Evolutionary conservation across 345 rosid genomes (phyloP), one percentile per base, ranked within the genome.

Genomic region (Hevea brasiliensis): DNA sequence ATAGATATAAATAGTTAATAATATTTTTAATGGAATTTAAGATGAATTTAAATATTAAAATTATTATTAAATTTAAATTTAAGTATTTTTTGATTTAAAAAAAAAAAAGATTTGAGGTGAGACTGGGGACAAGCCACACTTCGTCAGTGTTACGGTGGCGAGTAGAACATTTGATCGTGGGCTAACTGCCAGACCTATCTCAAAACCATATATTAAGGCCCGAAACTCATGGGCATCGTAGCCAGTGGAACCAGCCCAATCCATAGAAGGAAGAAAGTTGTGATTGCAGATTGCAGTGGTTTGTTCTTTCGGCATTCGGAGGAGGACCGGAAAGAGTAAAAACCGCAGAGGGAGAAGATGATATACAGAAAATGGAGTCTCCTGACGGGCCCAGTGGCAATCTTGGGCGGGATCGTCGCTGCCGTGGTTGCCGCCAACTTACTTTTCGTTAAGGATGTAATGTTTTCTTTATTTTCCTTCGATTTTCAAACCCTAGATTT

Each of bases 331-430:
- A n/a, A 29, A 72, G 21, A 59, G 51, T 54, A 7, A 23, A 40
- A 50, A 48, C 20, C 47, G 48, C 29, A 32, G 73, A 61, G 37
- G 27, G 37, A 61, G 71, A 74, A 79, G 85, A 94, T 94, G 98
- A 94, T 94, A 64, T 70, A 90, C 89, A 83, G 98, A 12, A 89
- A 84, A 76, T 94, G 98, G 98, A 94, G 98, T 83, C 81, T 94
- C 70, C 81, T 94, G 54, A 92, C 98, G 0, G 98, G 98, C 47
- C 98, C 98, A 13, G 68, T 73, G 18, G 84, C 76, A 21, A 85
- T 94, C 61, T 71, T 89, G 71, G 96, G 84, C 47, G 95, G 91
- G 51, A 68, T 90, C 32, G 87, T 86, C 4, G 87, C 84, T 21
- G 64, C 97, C 13, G 76, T 87, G 65, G 84, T 85, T 59, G 89